A percentile compares a stretch with the other conserved stretches of the same genome.
These are phyloP conservation scores for Botryotinia narcissicola DNA, from an alignment of 2,329 filamentous ascomycete genomes.

Conservation along the genomic window DNA sequence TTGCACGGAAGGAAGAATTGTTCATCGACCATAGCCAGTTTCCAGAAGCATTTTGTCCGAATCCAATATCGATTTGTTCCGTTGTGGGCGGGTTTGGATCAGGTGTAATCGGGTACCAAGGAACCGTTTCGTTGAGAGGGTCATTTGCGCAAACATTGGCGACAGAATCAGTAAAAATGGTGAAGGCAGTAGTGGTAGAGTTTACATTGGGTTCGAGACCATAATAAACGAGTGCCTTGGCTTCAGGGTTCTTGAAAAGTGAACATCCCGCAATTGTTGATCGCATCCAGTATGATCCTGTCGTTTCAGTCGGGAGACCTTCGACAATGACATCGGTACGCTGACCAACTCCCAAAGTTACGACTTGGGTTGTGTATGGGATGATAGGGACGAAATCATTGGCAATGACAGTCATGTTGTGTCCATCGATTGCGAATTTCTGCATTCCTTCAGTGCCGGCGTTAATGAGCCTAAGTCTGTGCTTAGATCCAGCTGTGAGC, in stretches of 20 bases:
- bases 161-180: constrained; percentile 22
- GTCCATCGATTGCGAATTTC: constrained; percentile 48
- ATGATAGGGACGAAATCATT: constrained; percentile 60
- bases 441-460: constrained; percentile 45
- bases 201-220: constrained; percentile 38
- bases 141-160: constrained; percentile 27
- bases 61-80: constrained; percentile 40
- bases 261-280: constrained; percentile 48
- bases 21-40: constrained; percentile 52
- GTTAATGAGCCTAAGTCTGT: constrained; percentile 50
- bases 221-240: constrained; percentile 63
- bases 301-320: constrained; percentile 41
- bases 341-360: constrained; percentile 43
- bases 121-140: constrained; percentile 25
- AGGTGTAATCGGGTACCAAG: constrained; percentile 29
- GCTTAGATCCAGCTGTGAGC: constrained; percentile 43
- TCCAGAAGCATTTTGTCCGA: constrained; percentile 49
- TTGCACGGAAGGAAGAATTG: constrained; percentile 50
- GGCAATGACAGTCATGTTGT: constrained; percentile 60
- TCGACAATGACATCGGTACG: constrained; percentile 45
- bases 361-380: constrained; percentile 55
- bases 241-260: constrained; percentile 47
- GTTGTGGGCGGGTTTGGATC: constrained; percentile 27
- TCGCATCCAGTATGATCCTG: constrained; percentile 53
- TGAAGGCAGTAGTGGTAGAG: constrained; percentile 27